These are phyloP conservation scores for Blastomyces silverae DNA, from an alignment of 2,329 filamentous ascomycete species.

Conservation along the genomic window DNA sequence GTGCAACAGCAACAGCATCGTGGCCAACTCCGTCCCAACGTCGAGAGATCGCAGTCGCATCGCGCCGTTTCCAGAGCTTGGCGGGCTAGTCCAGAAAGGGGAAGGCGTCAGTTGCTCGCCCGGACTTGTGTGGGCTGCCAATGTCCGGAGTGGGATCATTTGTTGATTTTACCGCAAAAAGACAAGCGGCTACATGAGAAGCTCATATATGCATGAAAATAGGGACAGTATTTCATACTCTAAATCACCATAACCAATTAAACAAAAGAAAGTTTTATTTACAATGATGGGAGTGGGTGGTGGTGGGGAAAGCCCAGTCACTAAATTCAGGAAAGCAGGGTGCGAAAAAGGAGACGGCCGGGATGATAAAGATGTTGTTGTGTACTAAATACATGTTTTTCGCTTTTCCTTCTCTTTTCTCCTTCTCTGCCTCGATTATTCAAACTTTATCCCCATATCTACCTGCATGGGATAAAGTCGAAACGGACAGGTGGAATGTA, in stretches of 20 bases:
- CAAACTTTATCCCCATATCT: neutral
- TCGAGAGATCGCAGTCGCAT: neutral
- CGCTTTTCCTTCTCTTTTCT: neutral
- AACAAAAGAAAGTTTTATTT: constrained; percentile 9
- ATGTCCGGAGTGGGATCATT: neutral
- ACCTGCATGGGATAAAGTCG: neutral
- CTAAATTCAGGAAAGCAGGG: neutral
- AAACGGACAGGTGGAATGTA: neutral
- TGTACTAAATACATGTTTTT: constrained; percentile 6
- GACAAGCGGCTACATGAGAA: constrained; percentile 2
- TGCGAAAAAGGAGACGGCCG: neutral
- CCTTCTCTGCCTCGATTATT: neutral
- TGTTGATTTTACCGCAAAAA: neutral
- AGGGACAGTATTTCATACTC: constrained; percentile 2
- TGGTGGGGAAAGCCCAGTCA: neutral
- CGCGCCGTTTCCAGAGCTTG: neutral
- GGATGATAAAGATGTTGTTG: neutral
- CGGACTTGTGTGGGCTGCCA: neutral
- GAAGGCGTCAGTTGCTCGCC: neutral
- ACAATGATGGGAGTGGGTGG: constrained; percentile 4
- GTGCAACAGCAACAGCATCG: neutral
- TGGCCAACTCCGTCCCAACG: neutral
- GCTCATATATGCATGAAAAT: neutral
- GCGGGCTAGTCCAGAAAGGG: neutral
- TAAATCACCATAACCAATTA: neutral